Base-by-base conservation (phyloP, 2,329 filamentous ascomycete genomes). In the Emergomyces orientalis region DNA sequence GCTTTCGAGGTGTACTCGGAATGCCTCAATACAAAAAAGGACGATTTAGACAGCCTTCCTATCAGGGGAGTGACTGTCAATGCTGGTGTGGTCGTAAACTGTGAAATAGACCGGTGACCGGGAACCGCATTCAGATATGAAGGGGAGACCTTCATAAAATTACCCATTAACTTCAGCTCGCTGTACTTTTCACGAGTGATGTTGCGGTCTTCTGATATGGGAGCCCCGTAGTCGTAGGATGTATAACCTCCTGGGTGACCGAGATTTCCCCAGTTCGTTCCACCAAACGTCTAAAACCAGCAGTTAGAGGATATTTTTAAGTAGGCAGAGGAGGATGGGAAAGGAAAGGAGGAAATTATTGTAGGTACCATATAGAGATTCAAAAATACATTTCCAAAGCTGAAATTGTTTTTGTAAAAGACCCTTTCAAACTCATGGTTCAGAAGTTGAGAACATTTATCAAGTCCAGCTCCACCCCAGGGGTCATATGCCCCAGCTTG, bases 241-340 rank as follows among this genome's bases (percentile, higher is more conserved):
- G 82, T 86, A 64, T 86, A 86, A 2, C 81, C 85, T 13, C 85
- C 86, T 11, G 86, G 81, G 67, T 90, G 84, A 0, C 89, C 88
- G 4, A 90, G 74, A 65, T 91, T 92, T 0, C 89, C 89, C 90
- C 89, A 93, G 71, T 93, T 94, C 0, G 89, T 92, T 6, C 89
- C 90, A 17, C 90, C 90, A 67, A 82, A 89, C 0, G 82, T 86
- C 82, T 84, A 19, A 41, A 1, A 41, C 17, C 32, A 17, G 5
- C 45, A 39, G 27, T 47, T 22, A 59, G 57, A 27, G 5, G 9
- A 45, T 25, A 2, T n/a, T 2, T 37, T 37, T 39, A 34, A 37
- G 25, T 13, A 6, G 4, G n/a, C 11, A 11, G 32, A 19, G 6
- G 32, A 34, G 37, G 32, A 27, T 6, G 32, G n/a, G 2, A 6